Base-by-base conservation (phyloP, 2,329 filamentous ascomycete species). In the Ceratocystis harringtonii region DNA sequence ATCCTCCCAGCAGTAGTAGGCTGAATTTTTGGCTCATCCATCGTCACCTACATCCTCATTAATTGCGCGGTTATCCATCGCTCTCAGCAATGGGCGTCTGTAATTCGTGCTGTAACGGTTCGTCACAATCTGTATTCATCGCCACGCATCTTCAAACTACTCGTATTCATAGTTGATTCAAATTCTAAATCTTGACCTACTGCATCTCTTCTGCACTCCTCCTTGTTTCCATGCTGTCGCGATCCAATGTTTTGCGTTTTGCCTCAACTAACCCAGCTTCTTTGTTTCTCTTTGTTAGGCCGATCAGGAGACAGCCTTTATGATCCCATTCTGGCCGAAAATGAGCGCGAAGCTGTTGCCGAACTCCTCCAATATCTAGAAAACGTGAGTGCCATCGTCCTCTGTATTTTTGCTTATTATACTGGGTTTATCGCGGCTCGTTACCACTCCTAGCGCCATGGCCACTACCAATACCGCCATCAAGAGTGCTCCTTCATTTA, bases 321-420 rank as follows among this genome's bases (percentile, higher is more conserved):
- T 75, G 89, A 94, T 75, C 87, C 88, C 63, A 89, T 94, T 66
- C 83, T 99, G 68, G 92, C 92, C 72, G 94, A 99, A 74, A 95
- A 89, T 78, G 94, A 99, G 78, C 85, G 94, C 72, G 94, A 97
- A 79, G 94, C 94, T 65, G 94, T 99, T 65, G 92, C 94, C 70
- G 94, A 99, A 75, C 81, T 99, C 67, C 81, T 99, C 19, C 89
- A 92, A 74, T 97, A 95, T 75, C 86, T 99, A 70, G 94, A 99
- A 78, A 96, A 97, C 74, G 94, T 97, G 79, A 69, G 84, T 78
- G 32, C 41, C 52, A 19, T 30, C 7, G 55, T 12, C 25, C 32
- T 12, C 10, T 15, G 10, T 45, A 32, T 32, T 17, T 32, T 36
- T 43, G 15, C 63, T 15, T 6, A 57, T 61, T 64, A 41, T 12